Percentiles rank a stretch among this genome's conserved stretches.
Conservation (phyloP, 257 asterid genomes). For the Capsicum rhomboideum region DNA sequence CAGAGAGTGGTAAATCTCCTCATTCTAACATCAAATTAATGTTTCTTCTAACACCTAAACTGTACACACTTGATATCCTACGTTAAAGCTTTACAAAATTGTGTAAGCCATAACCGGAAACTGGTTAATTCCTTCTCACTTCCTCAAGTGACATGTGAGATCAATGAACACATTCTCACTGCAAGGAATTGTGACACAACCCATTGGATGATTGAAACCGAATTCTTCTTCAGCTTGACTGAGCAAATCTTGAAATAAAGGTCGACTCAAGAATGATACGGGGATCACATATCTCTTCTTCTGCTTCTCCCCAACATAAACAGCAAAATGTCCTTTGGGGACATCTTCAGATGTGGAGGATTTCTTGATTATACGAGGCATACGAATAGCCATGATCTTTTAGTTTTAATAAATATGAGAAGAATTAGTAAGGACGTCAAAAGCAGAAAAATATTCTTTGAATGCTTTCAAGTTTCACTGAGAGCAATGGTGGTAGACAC, state of each 20-base stretch:
- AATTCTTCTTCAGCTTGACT: constrained; percentile 27
- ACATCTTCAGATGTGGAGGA: constrained; percentile 2
- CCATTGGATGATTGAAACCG: constrained; percentile 41
- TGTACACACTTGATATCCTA: not conserved
- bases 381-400: not conserved
- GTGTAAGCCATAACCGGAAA: not conserved
- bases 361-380: not conserved
- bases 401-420: not conserved
- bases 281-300: constrained; percentile 27
- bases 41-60: not conserved
- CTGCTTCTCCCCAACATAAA: constrained; percentile 39
- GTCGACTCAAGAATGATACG: constrained; percentile 27
- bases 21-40: not conserved
- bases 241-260: constrained; percentile 33
- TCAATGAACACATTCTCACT: constrained; percentile 21
- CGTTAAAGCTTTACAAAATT: not conserved
- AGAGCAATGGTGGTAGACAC: not conserved
- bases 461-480: not conserved
- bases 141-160: constrained; percentile 18
- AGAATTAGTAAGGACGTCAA: not conserved
- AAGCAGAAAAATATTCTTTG: not conserved
- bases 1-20: no score
- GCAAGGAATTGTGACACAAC: constrained; percentile 50
- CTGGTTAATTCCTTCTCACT: not conserved
- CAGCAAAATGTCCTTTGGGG: constrained; percentile 48